Conservation (phyloP, 345 rosid genomes). For the Excoecaria agallocha region DNA sequence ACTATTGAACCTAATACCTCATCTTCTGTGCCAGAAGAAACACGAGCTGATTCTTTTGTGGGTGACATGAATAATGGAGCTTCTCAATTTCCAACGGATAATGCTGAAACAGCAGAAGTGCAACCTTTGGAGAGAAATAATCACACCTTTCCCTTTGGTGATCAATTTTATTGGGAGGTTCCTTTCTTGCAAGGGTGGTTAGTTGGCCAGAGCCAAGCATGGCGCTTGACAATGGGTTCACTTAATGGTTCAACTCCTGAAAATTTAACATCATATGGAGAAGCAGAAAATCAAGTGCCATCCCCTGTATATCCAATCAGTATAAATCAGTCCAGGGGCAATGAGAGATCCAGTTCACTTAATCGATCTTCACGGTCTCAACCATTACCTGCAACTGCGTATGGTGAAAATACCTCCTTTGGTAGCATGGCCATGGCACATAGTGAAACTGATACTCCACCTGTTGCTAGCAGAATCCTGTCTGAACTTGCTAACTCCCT, state of each 20-base stretch:
- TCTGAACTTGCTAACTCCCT: constrained; percentile 71
- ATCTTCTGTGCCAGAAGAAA: constrained; percentile 25
- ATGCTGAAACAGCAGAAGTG: constrained; percentile 39
- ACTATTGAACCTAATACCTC: constrained; percentile 47
- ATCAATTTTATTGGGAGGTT: constrained; percentile 54
- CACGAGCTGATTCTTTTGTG: constrained; percentile 9
- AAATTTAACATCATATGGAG: constrained; percentile 14
- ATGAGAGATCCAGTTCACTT: constrained; percentile 40
- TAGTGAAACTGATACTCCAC: constrained; percentile 43
- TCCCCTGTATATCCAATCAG: constrained; percentile 10
- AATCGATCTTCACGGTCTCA: constrained; percentile 40
- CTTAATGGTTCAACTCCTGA: constrained; percentile 36
- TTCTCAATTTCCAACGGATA: constrained; percentile 45
- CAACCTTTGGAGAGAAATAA: constrained; percentile 45
- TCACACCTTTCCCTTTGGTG: constrained; percentile 49
- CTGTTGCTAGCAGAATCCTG: constrained; percentile 54
- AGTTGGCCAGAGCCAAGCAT: constrained; percentile 65
- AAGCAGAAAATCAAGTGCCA: neutral
- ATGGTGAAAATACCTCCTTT: constrained; percentile 37
- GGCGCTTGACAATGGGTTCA: constrained; percentile 27
- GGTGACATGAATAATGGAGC: neutral
- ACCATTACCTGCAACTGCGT: neutral
- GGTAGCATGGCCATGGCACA: constrained; percentile 18
- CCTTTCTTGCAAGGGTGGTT: constrained; percentile 76
- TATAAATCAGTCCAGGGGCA: constrained; percentile 41